Base-by-base conservation (phyloP, 2,329 filamentous ascomycete genomes). In the Scytalidium lignicola region DNA sequence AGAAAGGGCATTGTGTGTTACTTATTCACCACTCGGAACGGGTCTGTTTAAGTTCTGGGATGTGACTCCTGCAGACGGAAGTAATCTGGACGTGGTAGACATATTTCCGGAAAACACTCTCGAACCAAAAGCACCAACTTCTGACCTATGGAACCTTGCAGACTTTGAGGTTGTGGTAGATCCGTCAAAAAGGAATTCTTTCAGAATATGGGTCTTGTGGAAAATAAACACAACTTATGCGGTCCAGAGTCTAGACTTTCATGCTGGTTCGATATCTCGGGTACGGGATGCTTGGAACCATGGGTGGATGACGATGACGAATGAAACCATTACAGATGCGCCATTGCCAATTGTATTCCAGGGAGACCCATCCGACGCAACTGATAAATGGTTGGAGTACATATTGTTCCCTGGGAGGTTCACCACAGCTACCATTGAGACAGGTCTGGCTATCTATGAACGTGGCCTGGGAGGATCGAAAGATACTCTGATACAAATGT, bases 41-140 rank as follows among this genome's bases (percentile, higher is more conserved):
- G 88, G 93, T 29, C 86, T 92, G 63, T 97, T 99, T 76, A 97
- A 96, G 66, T 91, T 99, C 64, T 99, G 91, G 89, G 76, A 72
- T 55, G 69, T 82, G n/a, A 80, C 80, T 47, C 79, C 86, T 17
- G 80, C 83, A 56, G 80, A 84, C 47, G 78, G 78, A 58, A 56
- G 69, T 55, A 74, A 71, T 2, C 65, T 90, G 18, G 75, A 83
- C 8, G 74, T 95, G 13, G 78, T 82, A 54, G 89, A 95, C 58
- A 71, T 89, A 19, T 90, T 88, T 57, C 79, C 86, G 0, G 74
- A 78, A 10, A 63, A 76, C 12, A 73, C 93, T 26, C 75, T 85
- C 21, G 87, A 90, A 1, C 80, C 80, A 51, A 83, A 76, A 62
- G 84, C 82, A 55, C 86, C 82, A 41, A 85, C 77, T 59, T 87